Percentiles rank a stretch among this genome's conserved stretches.
Conservation (phyloP, 1,139 yeast genomes). For the Magnusiomyces tetraspermus region DNA sequence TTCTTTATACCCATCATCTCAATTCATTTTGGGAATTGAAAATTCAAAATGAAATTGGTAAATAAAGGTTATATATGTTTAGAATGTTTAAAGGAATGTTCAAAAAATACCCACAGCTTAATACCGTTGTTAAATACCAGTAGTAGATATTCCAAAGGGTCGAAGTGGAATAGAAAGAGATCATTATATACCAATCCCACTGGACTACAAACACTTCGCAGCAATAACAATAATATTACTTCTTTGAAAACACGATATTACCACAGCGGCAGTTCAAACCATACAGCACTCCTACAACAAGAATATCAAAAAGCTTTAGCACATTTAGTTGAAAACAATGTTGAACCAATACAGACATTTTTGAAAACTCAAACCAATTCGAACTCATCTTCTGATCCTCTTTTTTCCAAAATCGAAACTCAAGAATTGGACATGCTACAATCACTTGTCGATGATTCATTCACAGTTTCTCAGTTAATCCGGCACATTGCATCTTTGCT, state of each 20-base stretch:
- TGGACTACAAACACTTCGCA: not conserved
- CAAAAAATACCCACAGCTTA: not conserved
- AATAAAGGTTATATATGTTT: not conserved
- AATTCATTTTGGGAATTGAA: not conserved
- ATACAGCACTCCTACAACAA: not conserved
- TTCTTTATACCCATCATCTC: not conserved
- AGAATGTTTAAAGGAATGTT: not conserved
- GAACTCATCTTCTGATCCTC: not conserved
- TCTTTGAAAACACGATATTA: not conserved
- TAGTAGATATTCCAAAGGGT: too few relatives aligned
- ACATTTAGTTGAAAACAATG: not conserved
- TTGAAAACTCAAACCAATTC: not conserved
- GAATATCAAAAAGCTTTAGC: not conserved
- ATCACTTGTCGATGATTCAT: conserved; percentile 5
- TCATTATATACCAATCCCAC: too few relatives aligned
- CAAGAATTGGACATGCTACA: conserved; percentile 7
- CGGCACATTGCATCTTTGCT: conserved; percentile 8
- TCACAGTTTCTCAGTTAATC: conserved; percentile 2
- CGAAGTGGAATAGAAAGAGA: too few relatives aligned
- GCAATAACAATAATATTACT: not conserved
- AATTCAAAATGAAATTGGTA: not conserved
- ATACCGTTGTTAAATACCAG: not conserved
- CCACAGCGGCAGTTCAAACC: not conserved
- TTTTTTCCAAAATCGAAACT: not conserved
- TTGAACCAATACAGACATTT: not conserved